phyloP scores from a whole-genome alignment of 1,284 basidiomycete genomes.

The Inonotus obliquus region DNA sequence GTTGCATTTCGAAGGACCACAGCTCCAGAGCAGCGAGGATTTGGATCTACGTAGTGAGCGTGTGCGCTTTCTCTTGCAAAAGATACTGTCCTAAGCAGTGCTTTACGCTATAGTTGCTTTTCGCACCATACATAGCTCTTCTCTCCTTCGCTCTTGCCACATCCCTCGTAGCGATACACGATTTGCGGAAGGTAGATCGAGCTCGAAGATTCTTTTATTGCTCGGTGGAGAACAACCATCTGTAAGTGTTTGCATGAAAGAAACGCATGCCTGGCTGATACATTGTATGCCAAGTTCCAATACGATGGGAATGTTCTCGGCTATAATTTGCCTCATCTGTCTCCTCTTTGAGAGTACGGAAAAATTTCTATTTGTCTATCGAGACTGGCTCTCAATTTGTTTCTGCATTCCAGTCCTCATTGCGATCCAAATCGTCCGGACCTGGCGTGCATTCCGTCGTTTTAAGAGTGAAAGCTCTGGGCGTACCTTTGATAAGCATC shows the following conservation, averaged over 20 bases:
- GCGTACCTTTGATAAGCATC: conserved; percentile 26
- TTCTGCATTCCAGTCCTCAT: conserved; percentile 24
- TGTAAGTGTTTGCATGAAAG: conserved; percentile 24
- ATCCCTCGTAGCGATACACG: conserved; percentile 27
- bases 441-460: conserved; percentile 28
- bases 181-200: conserved; percentile 29
- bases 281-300: conserved; percentile 24
- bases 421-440: conserved; percentile 27
- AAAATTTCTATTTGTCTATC: neutral
- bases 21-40: conserved; percentile 12
- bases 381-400: neutral
- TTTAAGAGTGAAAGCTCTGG: conserved; percentile 20
- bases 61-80: neutral
- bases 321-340: conserved; percentile 30
- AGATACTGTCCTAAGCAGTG: neutral
- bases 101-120: conserved; percentile 29
- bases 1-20: conserved; percentile 8
- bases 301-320: conserved; percentile 30
- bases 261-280: neutral
- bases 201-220: conserved; percentile 32
- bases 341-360: conserved; percentile 29
- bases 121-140: conserved; percentile 32
- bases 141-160: conserved; percentile 29
- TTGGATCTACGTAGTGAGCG: conserved; percentile 24
- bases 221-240: conserved; percentile 23